A percentile compares a stretch with the other conserved stretches of the same genome.
phyloP scores from a whole-genome alignment of 331 rosid species.

The Quercus phellos region DNA sequence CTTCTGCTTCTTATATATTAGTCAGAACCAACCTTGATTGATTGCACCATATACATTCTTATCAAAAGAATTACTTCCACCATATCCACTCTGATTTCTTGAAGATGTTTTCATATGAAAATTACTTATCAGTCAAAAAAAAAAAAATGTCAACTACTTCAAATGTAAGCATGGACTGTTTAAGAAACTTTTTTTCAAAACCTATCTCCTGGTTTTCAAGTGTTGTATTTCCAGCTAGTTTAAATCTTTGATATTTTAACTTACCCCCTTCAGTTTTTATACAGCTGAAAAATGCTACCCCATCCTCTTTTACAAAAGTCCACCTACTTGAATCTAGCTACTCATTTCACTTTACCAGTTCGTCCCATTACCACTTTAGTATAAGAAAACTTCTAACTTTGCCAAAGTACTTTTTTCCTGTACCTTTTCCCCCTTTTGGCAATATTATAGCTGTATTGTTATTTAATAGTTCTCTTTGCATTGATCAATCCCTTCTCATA shows the following conservation, averaged over 20 bases:
- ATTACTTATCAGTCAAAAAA: no score
- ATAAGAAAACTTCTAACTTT: not conserved
- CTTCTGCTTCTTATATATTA: constrained; percentile 6
- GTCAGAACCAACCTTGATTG: constrained; percentile 4
- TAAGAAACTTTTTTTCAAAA: no score
- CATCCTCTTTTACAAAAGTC: not conserved
- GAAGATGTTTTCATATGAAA: not conserved
- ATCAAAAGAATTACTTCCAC: not conserved
- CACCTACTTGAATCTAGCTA: not conserved
- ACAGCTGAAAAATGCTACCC: not conserved
- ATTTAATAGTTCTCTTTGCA: not conserved
- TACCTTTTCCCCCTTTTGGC: not conserved
- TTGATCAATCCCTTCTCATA: not conserved
- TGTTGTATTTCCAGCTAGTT: not conserved
- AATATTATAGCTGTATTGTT: not conserved
- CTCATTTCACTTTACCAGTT: not conserved
- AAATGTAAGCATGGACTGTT: no score
- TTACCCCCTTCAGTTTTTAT: not conserved
- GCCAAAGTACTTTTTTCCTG: not conserved
- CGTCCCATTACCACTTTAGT: not conserved
- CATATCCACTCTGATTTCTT: not conserved
- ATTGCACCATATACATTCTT: no score
- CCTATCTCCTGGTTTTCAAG: not conserved
- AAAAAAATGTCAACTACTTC: no score
- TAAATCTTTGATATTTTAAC: not conserved